These are phyloP conservation scores for Asclepias syriaca DNA, from an alignment of 257 asterid species.

Conservation along the genomic window DNA sequence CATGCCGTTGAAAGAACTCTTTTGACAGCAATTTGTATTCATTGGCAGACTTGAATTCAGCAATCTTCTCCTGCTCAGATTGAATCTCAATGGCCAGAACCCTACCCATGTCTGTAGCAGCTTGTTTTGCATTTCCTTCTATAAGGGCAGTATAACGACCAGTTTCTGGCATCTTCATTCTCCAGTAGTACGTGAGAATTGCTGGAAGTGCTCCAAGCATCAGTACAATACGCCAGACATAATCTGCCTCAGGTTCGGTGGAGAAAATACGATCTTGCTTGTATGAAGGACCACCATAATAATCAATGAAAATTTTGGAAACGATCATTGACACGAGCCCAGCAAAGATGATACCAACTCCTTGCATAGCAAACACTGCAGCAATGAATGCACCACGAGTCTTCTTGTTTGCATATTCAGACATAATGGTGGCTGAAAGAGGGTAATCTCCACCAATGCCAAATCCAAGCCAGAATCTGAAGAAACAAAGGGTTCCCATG, in stretches of 20 bases:
- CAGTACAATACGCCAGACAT: constrained; percentile 23
- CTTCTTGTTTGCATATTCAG: constrained; percentile 26
- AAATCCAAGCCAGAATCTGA: constrained; percentile 32
- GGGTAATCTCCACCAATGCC: constrained; percentile 35
- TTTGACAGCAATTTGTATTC: constrained; percentile 19
- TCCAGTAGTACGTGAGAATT: constrained; percentile 25
- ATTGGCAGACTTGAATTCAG: constrained; percentile 20
- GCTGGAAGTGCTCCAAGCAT: constrained; percentile 32
- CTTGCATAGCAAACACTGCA: constrained; percentile 35
- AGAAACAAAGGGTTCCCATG: constrained; percentile 21
- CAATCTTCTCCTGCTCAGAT: constrained; percentile 23
- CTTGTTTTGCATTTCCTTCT: constrained; percentile 30
- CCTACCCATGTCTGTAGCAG: constrained; percentile 25
- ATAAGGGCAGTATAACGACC: constrained; percentile 30
- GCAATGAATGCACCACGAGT: constrained; percentile 30
- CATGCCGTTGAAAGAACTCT: constrained; percentile 22
- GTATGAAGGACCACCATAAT: constrained; percentile 7
- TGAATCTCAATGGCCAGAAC: constrained; percentile 23
- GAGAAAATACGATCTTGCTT: not conserved
- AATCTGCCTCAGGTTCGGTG: constrained; percentile 25
- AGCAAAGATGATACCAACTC: constrained; percentile 30
- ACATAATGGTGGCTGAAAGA: constrained; percentile 34
- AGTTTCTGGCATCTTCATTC: constrained; percentile 36
- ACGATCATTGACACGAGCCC: constrained; percentile 26
- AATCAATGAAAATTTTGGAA: constrained; percentile 14